Percentiles rank a stretch among this genome's conserved stretches.
These are phyloP conservation scores for Quambalaria eucalypti DNA, from an alignment of 1,284 basidiomycete genomes.

Conservation along the genomic window DNA sequence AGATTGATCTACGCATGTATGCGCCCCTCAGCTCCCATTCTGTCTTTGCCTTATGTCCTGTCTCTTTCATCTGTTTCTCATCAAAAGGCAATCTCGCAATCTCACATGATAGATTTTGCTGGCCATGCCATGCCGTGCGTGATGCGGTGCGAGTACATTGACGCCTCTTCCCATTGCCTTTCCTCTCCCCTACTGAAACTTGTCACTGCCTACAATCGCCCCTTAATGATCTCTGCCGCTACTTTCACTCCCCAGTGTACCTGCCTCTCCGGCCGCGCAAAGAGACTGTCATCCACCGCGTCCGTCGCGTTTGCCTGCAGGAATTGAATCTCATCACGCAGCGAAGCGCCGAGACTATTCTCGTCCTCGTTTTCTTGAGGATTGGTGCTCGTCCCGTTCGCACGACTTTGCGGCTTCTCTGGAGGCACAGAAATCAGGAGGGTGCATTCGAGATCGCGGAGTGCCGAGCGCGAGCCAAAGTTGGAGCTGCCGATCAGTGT, in stretches of 20 bases:
- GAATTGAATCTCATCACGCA: conserved; percentile 50
- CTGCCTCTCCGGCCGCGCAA: conserved; percentile 53
- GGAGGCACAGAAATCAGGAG: conserved; percentile 70
- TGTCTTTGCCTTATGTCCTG: neutral
- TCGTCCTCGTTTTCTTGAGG: too few species aligned
- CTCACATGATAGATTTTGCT: too few species aligned
- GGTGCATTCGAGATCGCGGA: conserved; percentile 85
- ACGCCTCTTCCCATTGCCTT: too few species aligned
- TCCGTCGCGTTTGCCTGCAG: conserved; percentile 49
- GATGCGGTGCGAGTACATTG: too few species aligned
- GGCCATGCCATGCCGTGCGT: too few species aligned
- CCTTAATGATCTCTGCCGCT: conserved; percentile 32
- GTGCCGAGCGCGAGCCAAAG: conserved; percentile 79
- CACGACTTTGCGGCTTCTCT: conserved; percentile 17
- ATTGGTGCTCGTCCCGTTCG: too few species aligned
- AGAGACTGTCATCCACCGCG: conserved; percentile 51
- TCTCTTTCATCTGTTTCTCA: too few species aligned
- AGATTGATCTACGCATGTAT: too few species aligned
- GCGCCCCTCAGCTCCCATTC: too few species aligned
- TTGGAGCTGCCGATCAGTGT: conserved; percentile 94
- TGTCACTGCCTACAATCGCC: conserved; percentile 34
- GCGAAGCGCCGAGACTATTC: conserved; percentile 12
- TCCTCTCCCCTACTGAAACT: too few species aligned
- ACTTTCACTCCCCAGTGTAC: conserved; percentile 57
- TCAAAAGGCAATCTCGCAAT: too few species aligned